These are phyloP conservation scores for Balakata baccata DNA, from an alignment of 345 rosid species.

Conservation along the genomic window DNA sequence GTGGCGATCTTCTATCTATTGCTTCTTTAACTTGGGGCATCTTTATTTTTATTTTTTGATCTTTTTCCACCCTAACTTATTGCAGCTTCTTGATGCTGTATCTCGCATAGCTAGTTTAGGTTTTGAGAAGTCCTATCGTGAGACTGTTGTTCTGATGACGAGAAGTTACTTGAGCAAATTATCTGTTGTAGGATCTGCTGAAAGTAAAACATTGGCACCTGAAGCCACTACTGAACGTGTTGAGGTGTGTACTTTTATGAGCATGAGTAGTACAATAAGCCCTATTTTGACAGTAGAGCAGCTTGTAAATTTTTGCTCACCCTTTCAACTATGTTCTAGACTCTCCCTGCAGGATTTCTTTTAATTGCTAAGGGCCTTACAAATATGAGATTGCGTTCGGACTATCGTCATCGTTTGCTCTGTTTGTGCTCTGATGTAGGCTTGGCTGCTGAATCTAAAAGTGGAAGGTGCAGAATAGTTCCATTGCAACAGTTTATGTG, in stretches of 20 bases:
- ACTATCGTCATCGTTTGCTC: constrained; percentile 87
- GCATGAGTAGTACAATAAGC: constrained; percentile 5
- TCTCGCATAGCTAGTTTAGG: constrained; percentile 96
- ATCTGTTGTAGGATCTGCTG: constrained; percentile 75
- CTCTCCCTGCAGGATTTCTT: constrained; percentile 99
- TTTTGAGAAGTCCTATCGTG: constrained; percentile 97
- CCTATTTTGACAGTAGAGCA: constrained; percentile 20
- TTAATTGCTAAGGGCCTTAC: constrained; percentile 78
- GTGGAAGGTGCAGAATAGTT: constrained; percentile 64
- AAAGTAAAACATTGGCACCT: constrained; percentile 77
- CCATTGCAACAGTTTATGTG: not conserved
- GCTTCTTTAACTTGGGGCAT: constrained; percentile 21
- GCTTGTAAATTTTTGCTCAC: constrained; percentile 45
- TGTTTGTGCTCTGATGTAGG: constrained; percentile 98
- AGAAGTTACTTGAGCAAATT: constrained; percentile 82
- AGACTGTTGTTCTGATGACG: constrained; percentile 93
- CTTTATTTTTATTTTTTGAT: constrained; percentile 23
- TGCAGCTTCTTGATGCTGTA: constrained; percentile 98
- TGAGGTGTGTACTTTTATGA: constrained; percentile 53
- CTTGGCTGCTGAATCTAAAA: constrained; percentile 92
- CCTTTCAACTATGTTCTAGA: constrained; percentile 63
- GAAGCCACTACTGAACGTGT: constrained; percentile 91
- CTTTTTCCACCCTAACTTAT: constrained; percentile 17
- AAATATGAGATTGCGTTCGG: constrained; percentile 71
- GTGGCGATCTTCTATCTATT: constrained; percentile 12